Base-by-base conservation (phyloP, 805 yeast species). In the Lipomyces yamadae region DNA sequence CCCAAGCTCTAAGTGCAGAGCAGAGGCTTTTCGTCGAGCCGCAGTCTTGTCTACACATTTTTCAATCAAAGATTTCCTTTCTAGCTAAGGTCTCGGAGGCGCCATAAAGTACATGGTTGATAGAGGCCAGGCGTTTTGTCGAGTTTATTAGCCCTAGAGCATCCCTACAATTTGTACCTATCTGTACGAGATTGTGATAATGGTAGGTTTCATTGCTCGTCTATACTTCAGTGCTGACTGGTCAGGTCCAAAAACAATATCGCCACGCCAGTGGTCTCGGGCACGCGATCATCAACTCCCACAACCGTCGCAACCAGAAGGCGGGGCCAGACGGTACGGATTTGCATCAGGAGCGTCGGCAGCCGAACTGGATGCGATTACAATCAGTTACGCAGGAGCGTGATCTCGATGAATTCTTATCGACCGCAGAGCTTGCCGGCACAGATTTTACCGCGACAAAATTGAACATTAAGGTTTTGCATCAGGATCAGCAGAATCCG, bases 391-490 rank as follows among this genome's bases (percentile, higher is more conserved):
- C 98, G 0, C 98, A 95, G 74, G 98, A 95, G 77, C 86, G 89
- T 72, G 89, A 98, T 0, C 79, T 95, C 65, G 98, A 95, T 79
- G 99, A 95, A 79, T 93, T 95, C 78, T 84, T 95, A 74, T 89
- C 88, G 75, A 94, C 98, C 6, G 99, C 99, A 0, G 97, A 92
- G 77, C 84, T 95, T 66, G 97, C 98, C 1, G 97, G 92, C 76
- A 92, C 94, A 29, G 98, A 95, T 80, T 95, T 95, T 80, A 88
- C 97, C 7, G 97, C 98, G 2, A 98, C 94, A 72, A 87, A 89
- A 75, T 84, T 87, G 65, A 91, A 89, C 72, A 93, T 95, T 67
- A 90, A 89, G 74, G 91, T 95, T 73, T 88, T 95, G 72, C 86
- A 88, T 75, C 88, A 90, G 66, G 77, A 82, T 79, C 65, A 77